Conservation (phyloP, 352 stramenopile species). For the Phytophthora sojae region DNA sequence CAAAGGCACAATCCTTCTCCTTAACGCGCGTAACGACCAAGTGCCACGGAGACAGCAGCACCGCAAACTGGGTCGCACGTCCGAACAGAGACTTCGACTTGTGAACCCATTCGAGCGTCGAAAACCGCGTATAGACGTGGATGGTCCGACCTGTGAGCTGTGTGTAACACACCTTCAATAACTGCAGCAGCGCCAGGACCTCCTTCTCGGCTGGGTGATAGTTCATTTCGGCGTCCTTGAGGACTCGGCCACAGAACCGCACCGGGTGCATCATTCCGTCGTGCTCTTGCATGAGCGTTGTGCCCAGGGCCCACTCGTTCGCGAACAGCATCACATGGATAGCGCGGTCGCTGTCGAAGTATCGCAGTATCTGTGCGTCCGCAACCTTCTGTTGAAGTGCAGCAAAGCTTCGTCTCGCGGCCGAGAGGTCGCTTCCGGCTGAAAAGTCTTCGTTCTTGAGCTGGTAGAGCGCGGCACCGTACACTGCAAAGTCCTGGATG, state of each 20-base stretch:
- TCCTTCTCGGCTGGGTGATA: neutral
- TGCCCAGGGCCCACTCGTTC: neutral
- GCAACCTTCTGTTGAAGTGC: neutral
- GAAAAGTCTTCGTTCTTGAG: neutral
- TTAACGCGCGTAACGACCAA: neutral
- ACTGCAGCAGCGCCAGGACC: neutral
- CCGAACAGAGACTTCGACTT: neutral
- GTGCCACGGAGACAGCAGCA: neutral
- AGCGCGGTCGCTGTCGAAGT: neutral
- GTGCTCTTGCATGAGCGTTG: neutral
- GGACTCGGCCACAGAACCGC: neutral
- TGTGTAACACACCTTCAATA: neutral
- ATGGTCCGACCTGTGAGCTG: neutral
- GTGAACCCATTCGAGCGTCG: neutral
- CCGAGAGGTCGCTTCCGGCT: neutral
- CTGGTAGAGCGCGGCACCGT: neutral
- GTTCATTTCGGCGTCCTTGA: neutral
- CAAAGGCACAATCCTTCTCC: neutral
- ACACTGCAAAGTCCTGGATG: neutral
- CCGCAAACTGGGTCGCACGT: neutral
- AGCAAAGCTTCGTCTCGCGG: neutral
- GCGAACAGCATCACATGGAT: neutral
- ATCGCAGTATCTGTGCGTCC: neutral
- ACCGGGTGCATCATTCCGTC: neutral
- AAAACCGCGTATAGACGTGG: neutral